A percentile compares a stretch with the other conserved stretches of the same genome.
phyloP scores from a whole-genome alignment of 192 early-diverging fungal genomes.

The Jimgerdemannia flammicorona region DNA sequence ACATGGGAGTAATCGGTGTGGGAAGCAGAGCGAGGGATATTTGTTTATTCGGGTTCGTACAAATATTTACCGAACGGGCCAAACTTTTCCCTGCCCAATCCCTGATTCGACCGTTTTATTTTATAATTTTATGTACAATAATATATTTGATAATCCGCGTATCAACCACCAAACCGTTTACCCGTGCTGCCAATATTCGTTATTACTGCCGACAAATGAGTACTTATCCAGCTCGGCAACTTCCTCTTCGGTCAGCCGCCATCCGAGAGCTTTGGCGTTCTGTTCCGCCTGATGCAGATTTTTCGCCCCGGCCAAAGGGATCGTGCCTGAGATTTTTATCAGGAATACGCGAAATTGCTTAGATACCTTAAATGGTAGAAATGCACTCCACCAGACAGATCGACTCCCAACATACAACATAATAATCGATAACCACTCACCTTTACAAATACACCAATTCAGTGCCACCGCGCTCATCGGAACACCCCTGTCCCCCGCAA shows the following conservation, averaged over 20 bases:
- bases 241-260: conserved; percentile 36
- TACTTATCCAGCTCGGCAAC: conserved; percentile 36
- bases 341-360: no score
- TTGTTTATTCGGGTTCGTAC: no score
- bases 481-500: conserved; percentile 6
- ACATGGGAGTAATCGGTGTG: no score
- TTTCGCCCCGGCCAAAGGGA: conserved; percentile 41
- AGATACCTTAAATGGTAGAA: no score
- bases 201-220: conserved; percentile 22
- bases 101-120: no score
- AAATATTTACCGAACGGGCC: no score
- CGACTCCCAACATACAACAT: no score
- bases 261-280: conserved; percentile 39
- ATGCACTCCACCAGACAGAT: no score
- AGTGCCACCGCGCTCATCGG: conserved; percentile 32
- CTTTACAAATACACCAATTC: conserved; percentile 45
- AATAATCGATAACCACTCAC: background rate
- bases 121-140: no score
- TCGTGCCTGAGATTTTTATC: conserved; percentile 17
- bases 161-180: conserved; percentile 10
- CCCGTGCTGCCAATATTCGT: conserved; percentile 41
- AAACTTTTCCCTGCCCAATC: no score
- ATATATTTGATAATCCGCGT: no score
- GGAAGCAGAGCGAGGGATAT: no score
- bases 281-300: conserved; percentile 40